Evolutionary conservation across 2,329 filamentous ascomycete species (phyloP).

Genomic region (Ascochyta lentis): DNA sequence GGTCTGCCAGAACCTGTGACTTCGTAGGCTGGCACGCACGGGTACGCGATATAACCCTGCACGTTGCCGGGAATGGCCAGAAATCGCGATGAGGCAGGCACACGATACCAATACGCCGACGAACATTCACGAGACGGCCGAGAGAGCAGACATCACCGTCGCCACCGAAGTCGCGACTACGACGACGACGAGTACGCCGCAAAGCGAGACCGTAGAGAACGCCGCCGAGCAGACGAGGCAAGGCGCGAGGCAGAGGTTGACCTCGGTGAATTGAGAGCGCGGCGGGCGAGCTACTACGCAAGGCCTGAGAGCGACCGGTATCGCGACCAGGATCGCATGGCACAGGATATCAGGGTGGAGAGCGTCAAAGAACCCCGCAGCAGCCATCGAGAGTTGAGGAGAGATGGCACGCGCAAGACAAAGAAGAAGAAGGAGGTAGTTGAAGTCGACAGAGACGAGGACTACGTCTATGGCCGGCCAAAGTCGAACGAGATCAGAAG

Average conservation of each 20-base stretch:
- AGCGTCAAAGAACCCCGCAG: conserved; percentile 39
- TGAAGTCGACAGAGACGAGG: conserved; percentile 36
- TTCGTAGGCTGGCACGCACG: conserved; percentile 39
- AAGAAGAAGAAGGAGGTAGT: conserved; percentile 36
- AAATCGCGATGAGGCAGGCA: conserved; percentile 39
- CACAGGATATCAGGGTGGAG: conserved; percentile 34
- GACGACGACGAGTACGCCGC: conserved; percentile 36
- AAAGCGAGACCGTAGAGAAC: conserved; percentile 41
- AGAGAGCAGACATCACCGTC: conserved; percentile 40
- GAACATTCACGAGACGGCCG: conserved; percentile 35
- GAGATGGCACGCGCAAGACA: conserved; percentile 37
- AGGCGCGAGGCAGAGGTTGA: conserved; percentile 43
- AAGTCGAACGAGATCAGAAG: conserved; percentile 36
- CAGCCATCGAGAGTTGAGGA: conserved; percentile 36
- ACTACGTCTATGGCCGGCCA: conserved; percentile 42
- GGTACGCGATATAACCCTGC: conserved; percentile 37
- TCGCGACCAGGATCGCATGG: conserved; percentile 42
- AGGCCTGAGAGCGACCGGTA: conserved; percentile 40
- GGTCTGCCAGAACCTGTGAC: conserved; percentile 40
- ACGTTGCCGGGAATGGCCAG: conserved; percentile 44
- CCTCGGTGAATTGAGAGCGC: conserved; percentile 49
- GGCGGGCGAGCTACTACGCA: conserved; percentile 49
- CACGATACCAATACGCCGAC: conserved; percentile 40
- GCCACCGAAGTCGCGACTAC: conserved; percentile 35
- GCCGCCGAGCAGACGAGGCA: conserved; percentile 39